Evolutionary conservation across 257 asterid species (phyloP), one percentile per base, ranked within the genome.

Genomic region (Fraxinus excelsior): DNA sequence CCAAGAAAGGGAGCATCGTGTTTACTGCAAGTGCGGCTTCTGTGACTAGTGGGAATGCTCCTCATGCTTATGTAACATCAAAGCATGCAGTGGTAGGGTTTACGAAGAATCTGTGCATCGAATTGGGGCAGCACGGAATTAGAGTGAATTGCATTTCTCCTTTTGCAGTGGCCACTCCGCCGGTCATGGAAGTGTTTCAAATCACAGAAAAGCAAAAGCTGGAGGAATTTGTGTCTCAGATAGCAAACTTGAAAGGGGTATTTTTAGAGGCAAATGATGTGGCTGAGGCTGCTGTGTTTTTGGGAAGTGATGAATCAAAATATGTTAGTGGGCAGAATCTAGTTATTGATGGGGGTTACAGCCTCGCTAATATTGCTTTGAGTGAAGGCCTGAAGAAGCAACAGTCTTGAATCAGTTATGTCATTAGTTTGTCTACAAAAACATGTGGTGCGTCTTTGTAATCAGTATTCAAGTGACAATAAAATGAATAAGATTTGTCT

Each of bases 311-410:
- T 18, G 85, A 75, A 42, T 75, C 86, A 0, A 81, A 82, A 76
- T 85, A 83, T 71, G 37, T 85, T 1, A 87, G 87, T 37, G 85
- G 87, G 10, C 74, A 73, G 42, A 83, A 85, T 58, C 44, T 87
- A 9, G 85, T 81, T 35, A 74, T 85, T 13, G 91, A 85, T 70
- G 91, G 91, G 25, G 89, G 87, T 5, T 81, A 80, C 23, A 81
- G 87, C 73, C 74, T 82, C 5, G 84, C 86, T 2, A 85, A 84
- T 31, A 16, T 75, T 28, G 88, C 88, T 4, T 34, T 86, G 67
- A 64, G 74, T 51, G 74, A 79, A 25, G 68, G 67, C 3, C 5
- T 5, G 4, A 38, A 76, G 42, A 76, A 80, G 14, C 3, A 75
- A 46, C 14, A 4, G 19, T 79, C 79, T 73, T 38, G 74, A 46